phyloP scores from a whole-genome alignment of 495 filamentous ascomycete species.

The Glarea lozoyensis region DNA sequence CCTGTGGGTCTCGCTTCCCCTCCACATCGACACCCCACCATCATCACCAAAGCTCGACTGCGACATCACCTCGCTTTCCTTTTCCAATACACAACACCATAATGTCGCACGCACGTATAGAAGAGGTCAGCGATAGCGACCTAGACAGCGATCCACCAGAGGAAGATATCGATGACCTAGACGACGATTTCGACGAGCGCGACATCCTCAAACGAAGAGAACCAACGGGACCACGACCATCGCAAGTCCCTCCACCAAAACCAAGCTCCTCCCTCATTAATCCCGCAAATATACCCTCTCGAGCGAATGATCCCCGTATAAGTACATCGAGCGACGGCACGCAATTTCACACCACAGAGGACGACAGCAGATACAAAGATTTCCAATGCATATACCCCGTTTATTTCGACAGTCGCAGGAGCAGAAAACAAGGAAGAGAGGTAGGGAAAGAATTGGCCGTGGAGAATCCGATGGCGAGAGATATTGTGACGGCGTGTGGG shows the following conservation, averaged over 20 bases:
- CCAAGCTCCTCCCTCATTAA: conserved; percentile 19
- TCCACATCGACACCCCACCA: conserved; percentile 1
- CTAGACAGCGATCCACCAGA: conserved; percentile 68
- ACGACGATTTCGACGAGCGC: conserved; percentile 46
- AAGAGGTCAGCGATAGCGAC: conserved; percentile 72
- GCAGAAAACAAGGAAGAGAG: conserved; percentile 68
- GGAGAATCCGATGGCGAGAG: conserved; percentile 75
- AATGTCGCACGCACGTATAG: conserved; percentile 82
- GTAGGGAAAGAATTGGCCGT: conserved; percentile 66
- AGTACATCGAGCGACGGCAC: conserved; percentile 18
- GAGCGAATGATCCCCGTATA: conserved; percentile 18
- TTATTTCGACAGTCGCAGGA: conserved; percentile 78
- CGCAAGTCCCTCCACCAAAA: conserved; percentile 19
- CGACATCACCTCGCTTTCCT: neutral
- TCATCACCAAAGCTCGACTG: conserved; percentile 7
- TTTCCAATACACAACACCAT: conserved; percentile 14
- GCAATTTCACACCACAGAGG: conserved; percentile 29
- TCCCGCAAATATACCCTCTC: conserved; percentile 25
- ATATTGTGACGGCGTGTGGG: conserved; percentile 79
- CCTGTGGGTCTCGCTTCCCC: no score
- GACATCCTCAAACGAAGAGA: conserved; percentile 24
- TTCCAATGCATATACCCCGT: conserved; percentile 90
- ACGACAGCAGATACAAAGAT: conserved; percentile 55
- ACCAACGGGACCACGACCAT: conserved; percentile 11
- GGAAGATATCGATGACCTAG: conserved; percentile 50